Evolutionary conservation across 2,329 filamentous ascomycete genomes (phyloP).

Genomic region (Polytolypa hystricis): DNA sequence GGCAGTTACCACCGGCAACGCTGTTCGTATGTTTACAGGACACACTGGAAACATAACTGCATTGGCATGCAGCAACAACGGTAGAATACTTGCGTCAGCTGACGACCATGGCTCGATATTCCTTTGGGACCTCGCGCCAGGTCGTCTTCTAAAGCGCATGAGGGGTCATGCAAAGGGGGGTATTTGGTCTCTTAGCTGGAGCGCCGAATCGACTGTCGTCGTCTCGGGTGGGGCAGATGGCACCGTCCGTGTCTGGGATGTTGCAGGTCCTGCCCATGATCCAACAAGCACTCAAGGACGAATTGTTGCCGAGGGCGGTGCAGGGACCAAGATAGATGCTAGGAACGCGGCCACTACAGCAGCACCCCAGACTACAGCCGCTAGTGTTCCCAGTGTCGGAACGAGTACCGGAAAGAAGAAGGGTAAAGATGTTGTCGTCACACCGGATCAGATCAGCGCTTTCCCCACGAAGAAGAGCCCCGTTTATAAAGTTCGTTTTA

Average conservation of each 20-base stretch:
- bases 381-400: constrained; percentile 30
- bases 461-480: constrained; percentile 96
- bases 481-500: constrained; percentile 86
- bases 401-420: constrained; percentile 48
- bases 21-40: constrained; percentile 83
- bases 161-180: constrained; percentile 87
- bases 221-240: constrained; percentile 85
- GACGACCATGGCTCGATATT: constrained; percentile 83
- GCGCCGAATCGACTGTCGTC: constrained; percentile 80
- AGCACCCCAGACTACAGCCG: constrained; percentile 34
- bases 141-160: constrained; percentile 78
- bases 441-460: constrained; percentile 84
- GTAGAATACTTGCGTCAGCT: constrained; percentile 80
- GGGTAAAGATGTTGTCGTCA: constrained; percentile 79
- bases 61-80: constrained; percentile 74
- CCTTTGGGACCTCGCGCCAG: constrained; percentile 87
- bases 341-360: constrained; percentile 36
- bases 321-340: constrained; percentile 41
- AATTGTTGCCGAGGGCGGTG: constrained; percentile 38
- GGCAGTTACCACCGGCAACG: constrained; percentile 77
- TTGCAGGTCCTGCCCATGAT: constrained; percentile 57
- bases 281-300: constrained; percentile 47
- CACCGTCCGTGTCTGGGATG: constrained; percentile 90
- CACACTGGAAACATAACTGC: constrained; percentile 81
- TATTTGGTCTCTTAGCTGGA: constrained; percentile 88